Base-by-base conservation (phyloP, 176 grass and related monocot species). In the Juncus effusus region DNA sequence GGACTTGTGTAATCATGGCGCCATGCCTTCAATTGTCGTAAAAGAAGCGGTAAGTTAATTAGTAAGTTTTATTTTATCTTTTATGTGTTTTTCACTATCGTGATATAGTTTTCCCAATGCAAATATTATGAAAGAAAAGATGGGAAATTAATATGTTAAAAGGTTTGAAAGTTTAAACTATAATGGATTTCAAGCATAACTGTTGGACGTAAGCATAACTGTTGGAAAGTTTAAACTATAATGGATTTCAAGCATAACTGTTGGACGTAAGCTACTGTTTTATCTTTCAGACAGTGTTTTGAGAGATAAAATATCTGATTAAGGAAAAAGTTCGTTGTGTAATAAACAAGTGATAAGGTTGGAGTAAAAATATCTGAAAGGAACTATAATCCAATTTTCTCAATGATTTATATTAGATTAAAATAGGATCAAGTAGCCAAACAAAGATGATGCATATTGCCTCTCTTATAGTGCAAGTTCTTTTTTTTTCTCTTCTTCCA, bases 1-100 rank as follows among this genome's bases (percentile, higher is more conserved):
- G 2, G 93, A 97, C 67, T 82, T 97, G 42, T 77, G 77, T 78
- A 84, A 92, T 54, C 56, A 92, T 67, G 85, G 85, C 76, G 93
- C 86, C 41, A 40, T 38, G 4, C 78, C 93, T 9, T 89, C 88
- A 52, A 78, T 97, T 68, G 93, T 97, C 16, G 93, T 97, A 0
- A 86, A 88, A 35, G 88, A 86, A 62, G 51, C 80, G 67, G 93
- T 96, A 62, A 72, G 93, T 73, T 13, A 5, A 63, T 61, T 35
- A 16, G 54, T 56, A 41, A 42, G 12, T 13, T 71, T 45, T 7
- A 36, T 51, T 61, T 5, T 16, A 16, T 36, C 16, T 38, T 63
- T 36, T 42, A 53, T 61, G 13, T 6, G 13, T 42, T 44, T 53
- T 1, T 49, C 35, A 41, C 51, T 7, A 50, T 50, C 38, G 36